phyloP scores from a whole-genome alignment of 305 asterid genomes.

The Solanum hybrid region DNA sequence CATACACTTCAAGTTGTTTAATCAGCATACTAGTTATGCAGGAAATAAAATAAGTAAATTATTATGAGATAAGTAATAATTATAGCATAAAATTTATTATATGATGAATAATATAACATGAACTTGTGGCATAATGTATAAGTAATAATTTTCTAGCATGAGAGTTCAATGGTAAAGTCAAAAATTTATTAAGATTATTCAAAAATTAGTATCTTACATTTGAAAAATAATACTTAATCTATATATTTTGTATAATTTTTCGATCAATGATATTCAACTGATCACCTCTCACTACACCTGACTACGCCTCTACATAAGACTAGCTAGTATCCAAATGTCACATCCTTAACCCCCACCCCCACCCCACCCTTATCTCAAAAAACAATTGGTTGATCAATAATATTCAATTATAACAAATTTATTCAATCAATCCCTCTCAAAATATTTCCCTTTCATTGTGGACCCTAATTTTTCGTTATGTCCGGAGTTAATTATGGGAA shows the following conservation, averaged over 20 bases:
- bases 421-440: conserved; percentile 43
- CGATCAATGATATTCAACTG: rapidly evolving
- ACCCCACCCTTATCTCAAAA: neutral
- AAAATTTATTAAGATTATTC: neutral
- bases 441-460: conserved; percentile 18
- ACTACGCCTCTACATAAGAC: neutral
- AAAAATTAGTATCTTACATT: neutral
- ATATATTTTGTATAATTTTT: neutral
- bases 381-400: neutral
- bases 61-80: neutral
- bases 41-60: neutral
- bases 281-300: neutral
- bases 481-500: conserved; percentile 43
- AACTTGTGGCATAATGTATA: neutral
- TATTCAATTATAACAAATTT: conserved; percentile 14
- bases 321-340: neutral
- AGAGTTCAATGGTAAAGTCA: neutral
- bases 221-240: neutral
- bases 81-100: neutral
- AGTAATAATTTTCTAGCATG: neutral
- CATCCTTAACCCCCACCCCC: neutral
- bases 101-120: neutral
- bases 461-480: conserved; percentile 34
- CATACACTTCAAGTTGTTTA: neutral
- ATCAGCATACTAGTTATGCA: conserved; percentile 13